Base-by-base conservation (phyloP, 257 asterid species). In the Apocynum venetum region DNA sequence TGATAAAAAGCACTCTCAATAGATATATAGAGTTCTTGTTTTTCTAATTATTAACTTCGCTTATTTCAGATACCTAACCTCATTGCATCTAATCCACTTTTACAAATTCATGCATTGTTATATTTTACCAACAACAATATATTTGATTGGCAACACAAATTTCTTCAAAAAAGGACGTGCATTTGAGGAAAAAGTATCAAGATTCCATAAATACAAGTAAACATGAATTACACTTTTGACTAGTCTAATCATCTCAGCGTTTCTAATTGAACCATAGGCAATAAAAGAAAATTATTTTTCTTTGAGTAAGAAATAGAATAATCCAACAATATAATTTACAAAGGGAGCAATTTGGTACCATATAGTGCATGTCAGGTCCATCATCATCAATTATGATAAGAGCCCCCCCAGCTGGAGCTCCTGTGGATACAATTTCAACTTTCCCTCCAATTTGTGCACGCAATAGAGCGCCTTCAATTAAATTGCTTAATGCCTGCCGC, bases 331-430 rank as follows among this genome's bases (percentile, higher is more conserved):
- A 48, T 43, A 55, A 49, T 8, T 41, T 20, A 14, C 69, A 38
- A 17, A 41, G 73, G 40, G 71, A 73, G 73, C 41, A 75, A 80
- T 48, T 66, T 15, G 53, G 63, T 95, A 95, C 98, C 98, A 93
- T 95, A 78, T 87, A 95, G 77, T 90, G 98, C 98, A 95, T 95
- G 86, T 93, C 98, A 74, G 94, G 98, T 44, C 98, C 98, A 80
- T 95, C 95, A 59, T 95, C 99, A 40, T 93, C 99, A 52, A 95
- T 87, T 85, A 93, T 86, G 82, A 95, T 78, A 40, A 95, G 95
- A 72, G 86, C 93, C 15, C 97, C 98, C 6, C 98, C 98, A 7
- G 97, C 97, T 17, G 98, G 98, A 17, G 98, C 94, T 80, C 79
- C 90, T 14, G 93, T 85, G 52, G 90, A 91, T 77, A 91, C 75